Base-by-base conservation (phyloP, 768 basidiomycete species). In the Grammothele lineata region DNA sequence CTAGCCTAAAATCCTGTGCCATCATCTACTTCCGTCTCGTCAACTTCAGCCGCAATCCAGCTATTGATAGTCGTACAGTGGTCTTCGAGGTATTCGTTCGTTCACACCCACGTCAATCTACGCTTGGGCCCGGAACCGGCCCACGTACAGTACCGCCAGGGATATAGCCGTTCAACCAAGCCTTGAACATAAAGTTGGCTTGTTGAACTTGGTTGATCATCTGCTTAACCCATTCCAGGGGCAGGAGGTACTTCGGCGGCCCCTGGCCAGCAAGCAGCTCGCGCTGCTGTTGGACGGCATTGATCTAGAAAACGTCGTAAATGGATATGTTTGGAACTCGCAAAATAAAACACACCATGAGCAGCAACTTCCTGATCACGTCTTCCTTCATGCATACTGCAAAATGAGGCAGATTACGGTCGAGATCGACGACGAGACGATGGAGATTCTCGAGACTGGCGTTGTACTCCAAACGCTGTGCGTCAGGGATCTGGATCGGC, bases 321-420 rank as follows among this genome's bases (percentile, higher is more conserved):
- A n/a, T n/a, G n/a, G n/a, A n/a, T n/a, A n/a, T n/a, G n/a, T n/a
- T n/a, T n/a, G n/a, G n/a, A n/a, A n/a, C n/a, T n/a, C n/a, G n/a
- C n/a, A n/a, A n/a, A n/a, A n/a, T n/a, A n/a, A n/a, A n/a, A n/a
- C 82, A 50, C 56, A 86, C 85, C 43, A 83, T 80, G 10, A 68
- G 60, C 27, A 83, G 66, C 24, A 78, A 60, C 62, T 66, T 77
- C 58, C 69, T 74, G 40, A 85, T 66, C 35, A 64, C 33, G 0
- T 75, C 75, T 11, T 80, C 77, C 33, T 66, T 67, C 57, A 73
- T 76, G 38, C 78, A 55, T 36, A 80, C 60, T 19, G 71, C 57
- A 43, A 74, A 70, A 65, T 77, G 63, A 3, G 69, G 68, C 14
- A 87, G 63, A 53, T 72, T 79, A 26, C 47, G 37, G 3, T 86